Evolutionary conservation across 2,329 filamentous ascomycete species (phyloP).

Genomic region (Verticillium isaacii): DNA sequence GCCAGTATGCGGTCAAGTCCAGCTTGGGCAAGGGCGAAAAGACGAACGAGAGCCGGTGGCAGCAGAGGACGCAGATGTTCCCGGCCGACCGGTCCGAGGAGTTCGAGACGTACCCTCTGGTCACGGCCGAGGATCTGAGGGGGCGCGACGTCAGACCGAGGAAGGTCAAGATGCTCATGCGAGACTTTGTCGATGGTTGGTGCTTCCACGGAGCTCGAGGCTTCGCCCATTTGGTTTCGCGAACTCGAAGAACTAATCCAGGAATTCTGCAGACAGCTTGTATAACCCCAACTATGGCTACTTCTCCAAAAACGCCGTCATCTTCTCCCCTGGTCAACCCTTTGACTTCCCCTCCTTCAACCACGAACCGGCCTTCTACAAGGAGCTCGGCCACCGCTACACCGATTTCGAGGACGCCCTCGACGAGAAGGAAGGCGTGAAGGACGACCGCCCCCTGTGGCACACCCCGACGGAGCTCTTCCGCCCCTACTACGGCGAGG

Average conservation of each 20-base stretch:
- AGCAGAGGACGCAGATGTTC: constrained; percentile 73
- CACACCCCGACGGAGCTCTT: constrained; percentile 98
- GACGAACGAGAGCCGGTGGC: constrained; percentile 70
- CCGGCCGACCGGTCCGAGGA: constrained; percentile 75
- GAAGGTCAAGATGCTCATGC: constrained; percentile 91
- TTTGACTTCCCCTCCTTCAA: constrained; percentile 80
- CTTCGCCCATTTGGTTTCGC: neutral
- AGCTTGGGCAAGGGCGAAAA: constrained; percentile 18
- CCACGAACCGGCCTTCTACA: constrained; percentile 83
- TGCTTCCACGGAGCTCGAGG: constrained; percentile 12
- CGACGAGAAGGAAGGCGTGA: constrained; percentile 63
- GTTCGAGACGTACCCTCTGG: constrained; percentile 74
- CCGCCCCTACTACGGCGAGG: constrained; percentile 92
- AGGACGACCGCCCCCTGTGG: constrained; percentile 85
- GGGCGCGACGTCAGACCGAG: constrained; percentile 69
- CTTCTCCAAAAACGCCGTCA: constrained; percentile 93
- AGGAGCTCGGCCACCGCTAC: constrained; percentile 72
- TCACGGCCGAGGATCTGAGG: constrained; percentile 77
- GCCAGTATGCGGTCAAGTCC: constrained; percentile 17
- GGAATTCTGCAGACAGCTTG: constrained; percentile 67
- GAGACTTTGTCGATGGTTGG: constrained; percentile 93
- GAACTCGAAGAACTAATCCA: neutral
- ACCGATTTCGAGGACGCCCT: constrained; percentile 85
- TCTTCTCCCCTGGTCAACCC: constrained; percentile 87
- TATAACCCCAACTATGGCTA: constrained; percentile 96